Percentiles rank a stretch among this genome's conserved stretches.
These are phyloP conservation scores for Verbena officinalis DNA, from an alignment of 257 asterid species.

Conservation along the genomic window DNA sequence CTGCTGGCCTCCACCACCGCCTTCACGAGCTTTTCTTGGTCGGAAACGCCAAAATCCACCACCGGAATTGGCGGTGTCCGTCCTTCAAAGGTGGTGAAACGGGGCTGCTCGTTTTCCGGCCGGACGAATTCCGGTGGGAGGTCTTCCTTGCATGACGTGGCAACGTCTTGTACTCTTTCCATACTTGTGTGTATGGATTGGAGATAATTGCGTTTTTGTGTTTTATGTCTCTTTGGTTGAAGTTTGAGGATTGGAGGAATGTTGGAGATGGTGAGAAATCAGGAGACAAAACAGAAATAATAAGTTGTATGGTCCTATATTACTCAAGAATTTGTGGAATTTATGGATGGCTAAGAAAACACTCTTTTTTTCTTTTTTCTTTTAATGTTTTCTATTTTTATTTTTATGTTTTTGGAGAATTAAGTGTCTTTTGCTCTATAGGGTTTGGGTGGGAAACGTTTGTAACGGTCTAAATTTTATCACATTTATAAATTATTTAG, in stretches of 20 bases:
- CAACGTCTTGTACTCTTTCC: constrained; percentile 31
- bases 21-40: constrained; percentile 2
- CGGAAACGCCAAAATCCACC: constrained; percentile 36
- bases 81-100: constrained; percentile 41
- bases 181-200: not conserved
- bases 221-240: not conserved
- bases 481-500: no score
- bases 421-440: no score
- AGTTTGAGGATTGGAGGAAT: not conserved
- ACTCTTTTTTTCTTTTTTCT: no score
- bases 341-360: no score
- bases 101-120: constrained; percentile 52
- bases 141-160: constrained; percentile 27
- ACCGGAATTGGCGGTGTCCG: constrained; percentile 39
- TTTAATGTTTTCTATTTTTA: no score
- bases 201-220: no score
- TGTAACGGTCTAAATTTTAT: no score
- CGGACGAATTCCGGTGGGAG: constrained; percentile 50
- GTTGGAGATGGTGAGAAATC: no score
- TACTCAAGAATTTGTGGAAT: no score
- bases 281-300: not conserved
- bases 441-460: no score
- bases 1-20: constrained; percentile 34
- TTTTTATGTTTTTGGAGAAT: no score
- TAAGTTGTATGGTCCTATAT: no score